Conservation (phyloP, 768 basidiomycete species). For the Rhizopogon sp. region DNA sequence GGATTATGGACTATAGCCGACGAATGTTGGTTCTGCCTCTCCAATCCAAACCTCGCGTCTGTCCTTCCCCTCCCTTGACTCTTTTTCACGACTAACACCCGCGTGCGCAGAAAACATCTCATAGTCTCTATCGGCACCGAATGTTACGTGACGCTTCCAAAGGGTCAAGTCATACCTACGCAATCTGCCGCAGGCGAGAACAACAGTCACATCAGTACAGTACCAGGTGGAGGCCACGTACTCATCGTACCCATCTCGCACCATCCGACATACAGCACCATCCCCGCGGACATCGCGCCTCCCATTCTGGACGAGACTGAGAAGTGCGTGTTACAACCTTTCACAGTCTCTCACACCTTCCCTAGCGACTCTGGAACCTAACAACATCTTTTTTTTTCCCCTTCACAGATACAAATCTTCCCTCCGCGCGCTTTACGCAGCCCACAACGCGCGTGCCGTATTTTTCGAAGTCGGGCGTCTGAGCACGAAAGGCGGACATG, state of each 20-base stretch:
- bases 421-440: conserved; percentile 65
- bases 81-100: neutral
- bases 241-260: conserved; percentile 93
- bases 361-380: neutral
- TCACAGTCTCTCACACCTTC: conserved; percentile 1
- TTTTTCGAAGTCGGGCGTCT: conserved; percentile 86
- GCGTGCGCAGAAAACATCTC: conserved; percentile 72
- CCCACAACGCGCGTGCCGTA: conserved; percentile 63
- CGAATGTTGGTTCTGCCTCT: conserved; percentile 98
- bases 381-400: neutral
- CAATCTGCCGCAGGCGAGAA: conserved; percentile 44
- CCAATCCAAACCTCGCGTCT: conserved; percentile 86
- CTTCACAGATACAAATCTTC: conserved; percentile 68
- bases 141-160: conserved; percentile 93
- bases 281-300: conserved; percentile 70
- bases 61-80: conserved; percentile 21
- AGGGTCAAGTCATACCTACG: conserved; percentile 90
- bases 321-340: conserved; percentile 37
- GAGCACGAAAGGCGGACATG: conserved; percentile 86
- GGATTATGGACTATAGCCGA: conserved; percentile 48
- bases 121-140: conserved; percentile 92
- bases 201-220: conserved; percentile 28
- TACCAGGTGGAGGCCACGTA: conserved; percentile 96
- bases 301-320: conserved; percentile 81
- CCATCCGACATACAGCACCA: conserved; percentile 80